phyloP scores from a whole-genome alignment of 441 rosid species.

The Erodium moschatum region DNA sequence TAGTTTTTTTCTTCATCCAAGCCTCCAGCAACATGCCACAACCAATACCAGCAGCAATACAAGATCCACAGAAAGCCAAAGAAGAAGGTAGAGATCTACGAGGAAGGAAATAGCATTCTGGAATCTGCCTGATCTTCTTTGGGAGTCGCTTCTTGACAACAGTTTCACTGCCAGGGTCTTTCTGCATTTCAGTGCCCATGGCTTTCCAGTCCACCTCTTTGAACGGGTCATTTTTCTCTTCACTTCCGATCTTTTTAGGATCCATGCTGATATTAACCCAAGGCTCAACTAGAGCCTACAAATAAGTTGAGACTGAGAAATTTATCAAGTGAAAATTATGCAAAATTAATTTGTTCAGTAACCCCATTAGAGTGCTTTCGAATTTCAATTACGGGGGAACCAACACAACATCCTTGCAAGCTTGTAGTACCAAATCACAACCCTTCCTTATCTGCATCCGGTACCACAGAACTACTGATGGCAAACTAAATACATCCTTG shows the following conservation, averaged over 20 bases:
- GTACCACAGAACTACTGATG: too few relatives aligned
- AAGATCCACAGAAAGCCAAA: constrained; percentile 57
- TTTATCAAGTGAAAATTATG: too few relatives aligned
- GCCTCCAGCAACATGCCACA: constrained; percentile 77
- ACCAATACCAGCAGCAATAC: constrained; percentile 69
- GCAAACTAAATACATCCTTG: too few relatives aligned
- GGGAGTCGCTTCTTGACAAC: constrained; percentile 60
- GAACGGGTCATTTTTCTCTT: constrained; percentile 62
- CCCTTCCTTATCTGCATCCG: too few relatives aligned
- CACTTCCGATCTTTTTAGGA: constrained; percentile 40
- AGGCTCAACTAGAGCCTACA: too few relatives aligned
- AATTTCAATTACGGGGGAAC: too few relatives aligned
- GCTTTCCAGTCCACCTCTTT: constrained; percentile 75
- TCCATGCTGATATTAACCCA: too few relatives aligned
- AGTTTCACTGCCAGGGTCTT: constrained; percentile 47
- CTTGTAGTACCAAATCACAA: too few relatives aligned
- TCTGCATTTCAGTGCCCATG: constrained; percentile 53
- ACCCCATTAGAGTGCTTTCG: too few relatives aligned
- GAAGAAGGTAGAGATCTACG: constrained; percentile 41
- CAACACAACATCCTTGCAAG: too few relatives aligned
- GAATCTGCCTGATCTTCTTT: constrained; percentile 62
- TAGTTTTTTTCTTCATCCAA: constrained; percentile 71
- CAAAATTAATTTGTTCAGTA: too few relatives aligned
- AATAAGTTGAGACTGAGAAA: too few relatives aligned
- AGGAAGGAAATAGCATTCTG: constrained; percentile 76